Base-by-base conservation (phyloP, 352 stramenopile species). In the Aphanomyces cochlioides region DNA sequence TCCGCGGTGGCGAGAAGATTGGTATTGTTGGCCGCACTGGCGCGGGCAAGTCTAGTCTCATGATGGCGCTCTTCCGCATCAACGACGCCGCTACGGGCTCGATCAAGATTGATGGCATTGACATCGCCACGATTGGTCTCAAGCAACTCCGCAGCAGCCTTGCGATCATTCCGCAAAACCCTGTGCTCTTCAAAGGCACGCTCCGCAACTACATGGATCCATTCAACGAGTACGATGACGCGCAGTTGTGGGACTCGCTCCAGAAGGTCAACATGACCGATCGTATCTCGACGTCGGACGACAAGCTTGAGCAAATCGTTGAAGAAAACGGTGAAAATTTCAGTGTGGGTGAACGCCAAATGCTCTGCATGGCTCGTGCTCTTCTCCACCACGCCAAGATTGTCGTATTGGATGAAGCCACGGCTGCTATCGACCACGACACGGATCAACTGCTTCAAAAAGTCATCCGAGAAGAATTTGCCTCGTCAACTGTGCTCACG, bases 151-250 rank as follows among this genome's bases (percentile, higher is more conserved):
- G 84, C 28, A 75, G 57, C n/a, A 78, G 74, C 1, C 64, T 88
- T 64, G 82, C 81, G 2, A 85, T 88, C 73, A 86, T 86, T 47
- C 78, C 80, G 19, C 80, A 88, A 65, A 75, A 96, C 36, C 92
- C 95, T 8, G 88, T 98, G 13, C 72, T 98, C 7, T 98, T 98
- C 77, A 90, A 85, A 38, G 94, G 91, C n/a, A 93, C 83, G 1
- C 79, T 98, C 41, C 82, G 92, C 19, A 88, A 79, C 61, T 98
- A 97, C 63, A 69, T 98, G 38, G 94, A 98, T 73, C 95, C 96
- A 17, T 98, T 97, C 73, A 77, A 87, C 34, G 73, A 96, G 71
- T 96, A 90, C 78, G 81, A 74, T 17, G 90, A 97, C 56, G 80
- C 90, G 19, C 85, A 97, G 58, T 89, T 98, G 48, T 82, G 88